Base-by-base conservation (phyloP, 2,329 filamentous ascomycete species). In the Pseudogymnoascus sp. region DNA sequence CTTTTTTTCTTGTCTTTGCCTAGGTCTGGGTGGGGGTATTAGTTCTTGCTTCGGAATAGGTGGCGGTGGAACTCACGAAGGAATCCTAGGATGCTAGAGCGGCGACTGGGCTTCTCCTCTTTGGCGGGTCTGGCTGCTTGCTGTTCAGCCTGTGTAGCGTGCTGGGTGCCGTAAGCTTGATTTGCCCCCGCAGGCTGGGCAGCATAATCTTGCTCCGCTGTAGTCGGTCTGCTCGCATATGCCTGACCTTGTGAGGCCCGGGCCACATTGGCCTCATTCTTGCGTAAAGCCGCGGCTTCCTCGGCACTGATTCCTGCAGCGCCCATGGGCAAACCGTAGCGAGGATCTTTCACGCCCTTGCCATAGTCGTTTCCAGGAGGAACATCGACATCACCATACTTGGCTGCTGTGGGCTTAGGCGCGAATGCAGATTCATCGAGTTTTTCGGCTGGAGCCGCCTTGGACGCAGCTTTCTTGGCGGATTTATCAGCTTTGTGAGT, bases 41-140 rank as follows among this genome's bases (percentile, higher is more conserved):
- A 61, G 51, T 21, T 18, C n/a, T 37, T 31, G 29, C 5, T 29
- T 21, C n/a, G 5, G 3, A 5, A 59, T 29, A 45, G 4, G n/a
- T 3, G 26, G 3, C 16, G 5, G 57, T 11, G 16, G 12, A n/a
- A 66, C 68, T 66, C 66, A 71, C 69, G 68, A 3, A 71, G 62
- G 64, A 71, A 70, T 5, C 65, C 66, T 11, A 71, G 61, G 8
- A 71, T 39, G 7, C 69, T 67, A 36, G 64, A 65, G 34, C 67
- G 66, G 34, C 64, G 63, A 14, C 65, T 51, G 5, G 66, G 31
- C 59, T 66, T 62, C 62, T 64, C 31, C 57, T 64, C 57, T 16
- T 37, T 16, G 12, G 18, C 4, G 12, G 12, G 4, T 57, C 67
- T 68, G 7, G 65, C 60, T 31, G 66, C 61, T 47, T 65, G 62